These are phyloP conservation scores for Lachancea kluyveri DNA, from an alignment of 805 yeast species.

Conservation along the genomic window DNA sequence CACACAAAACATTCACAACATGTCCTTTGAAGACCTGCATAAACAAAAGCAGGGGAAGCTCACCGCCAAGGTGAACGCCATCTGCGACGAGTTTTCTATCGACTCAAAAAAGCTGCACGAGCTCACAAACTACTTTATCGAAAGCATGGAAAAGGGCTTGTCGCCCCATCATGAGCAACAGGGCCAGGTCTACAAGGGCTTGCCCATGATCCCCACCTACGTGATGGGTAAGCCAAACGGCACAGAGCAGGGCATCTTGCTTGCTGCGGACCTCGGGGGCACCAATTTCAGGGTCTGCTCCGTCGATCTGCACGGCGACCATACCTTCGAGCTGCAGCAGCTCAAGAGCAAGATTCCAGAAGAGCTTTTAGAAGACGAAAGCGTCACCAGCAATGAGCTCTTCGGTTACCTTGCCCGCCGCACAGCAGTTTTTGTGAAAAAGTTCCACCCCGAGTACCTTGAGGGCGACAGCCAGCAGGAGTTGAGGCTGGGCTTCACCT, in stretches of 20 bases:
- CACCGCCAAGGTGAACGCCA: slow-evolving; percentile 20
- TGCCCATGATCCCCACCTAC: slow-evolving; percentile 92
- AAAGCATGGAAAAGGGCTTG: slow-evolving; percentile 58
- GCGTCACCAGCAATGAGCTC: slow-evolving; percentile 51
- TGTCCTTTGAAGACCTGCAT: slow-evolving; percentile 29
- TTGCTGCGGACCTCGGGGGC: slow-evolving; percentile 96
- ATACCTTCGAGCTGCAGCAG: slow-evolving; percentile 73
- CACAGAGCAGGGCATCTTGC: slow-evolving; percentile 67
- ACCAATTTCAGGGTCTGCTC: slow-evolving; percentile 95
- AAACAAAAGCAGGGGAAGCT: slow-evolving; percentile 18
- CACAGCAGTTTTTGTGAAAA: slow-evolving; percentile 55
- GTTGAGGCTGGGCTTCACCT: slow-evolving; percentile 85
- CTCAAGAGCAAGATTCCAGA: slow-evolving; percentile 73
- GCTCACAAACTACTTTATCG: slow-evolving; percentile 45
- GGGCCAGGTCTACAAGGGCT: slow-evolving; percentile 36
- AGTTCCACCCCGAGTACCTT: slow-evolving; percentile 50
- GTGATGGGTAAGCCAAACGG: slow-evolving; percentile 86
- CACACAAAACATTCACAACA: too few relatives aligned
- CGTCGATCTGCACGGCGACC: slow-evolving; percentile 67
- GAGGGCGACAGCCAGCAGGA: slow-evolving; percentile 29
- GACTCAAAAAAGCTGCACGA: slow-evolving; percentile 22
- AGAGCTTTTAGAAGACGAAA: slow-evolving; percentile 57
- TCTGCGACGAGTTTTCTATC: slow-evolving; percentile 24
- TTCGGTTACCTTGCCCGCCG: slow-evolving; percentile 72
- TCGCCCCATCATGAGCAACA: slow-evolving; percentile 13